Evolutionary conservation across 345 rosid species (phyloP).

Genomic region (Gossypium ekmanianum): DNA sequence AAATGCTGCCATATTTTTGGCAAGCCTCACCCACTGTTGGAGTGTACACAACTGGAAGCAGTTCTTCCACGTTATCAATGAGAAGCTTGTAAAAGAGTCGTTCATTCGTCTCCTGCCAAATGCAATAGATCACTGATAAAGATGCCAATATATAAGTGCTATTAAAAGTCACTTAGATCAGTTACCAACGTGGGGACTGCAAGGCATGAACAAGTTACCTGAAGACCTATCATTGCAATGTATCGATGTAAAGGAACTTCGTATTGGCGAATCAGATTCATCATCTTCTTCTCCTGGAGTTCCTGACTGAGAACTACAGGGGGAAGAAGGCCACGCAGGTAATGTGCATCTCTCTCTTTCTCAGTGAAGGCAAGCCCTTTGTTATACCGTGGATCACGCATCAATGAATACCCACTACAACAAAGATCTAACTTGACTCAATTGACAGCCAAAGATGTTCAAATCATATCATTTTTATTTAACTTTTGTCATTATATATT

Average conservation of each 20-base stretch:
- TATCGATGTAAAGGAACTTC: slow-evolving; percentile 83
- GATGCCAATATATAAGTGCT: neutral
- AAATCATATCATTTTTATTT: neutral
- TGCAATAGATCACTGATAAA: neutral
- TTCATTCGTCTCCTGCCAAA: slow-evolving; percentile 83
- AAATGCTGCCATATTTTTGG: slow-evolving; percentile 94
- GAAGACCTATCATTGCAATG: slow-evolving; percentile 95
- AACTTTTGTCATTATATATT: neutral
- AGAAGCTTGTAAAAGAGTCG: slow-evolving; percentile 89
- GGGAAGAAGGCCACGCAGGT: slow-evolving; percentile 89
- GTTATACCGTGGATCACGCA: slow-evolving; percentile 88
- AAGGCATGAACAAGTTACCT: slow-evolving; percentile 39
- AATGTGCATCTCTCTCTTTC: slow-evolving; percentile 89
- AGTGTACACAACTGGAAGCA: slow-evolving; percentile 89
- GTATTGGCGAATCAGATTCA: slow-evolving; percentile 79
- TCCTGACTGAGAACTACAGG: slow-evolving; percentile 68
- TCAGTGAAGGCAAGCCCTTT: slow-evolving; percentile 85
- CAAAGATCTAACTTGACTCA: neutral
- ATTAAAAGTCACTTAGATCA: neutral
- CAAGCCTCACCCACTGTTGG: slow-evolving; percentile 99
- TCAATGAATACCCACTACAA: slow-evolving; percentile 70
- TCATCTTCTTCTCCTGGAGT: slow-evolving; percentile 74
- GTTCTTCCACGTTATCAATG: slow-evolving; percentile 86
- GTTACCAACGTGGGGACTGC: neutral
- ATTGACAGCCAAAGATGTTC: neutral